phyloP scores from a whole-genome alignment of 805 yeast genomes.

The Metschnikowia arizonensis region DNA sequence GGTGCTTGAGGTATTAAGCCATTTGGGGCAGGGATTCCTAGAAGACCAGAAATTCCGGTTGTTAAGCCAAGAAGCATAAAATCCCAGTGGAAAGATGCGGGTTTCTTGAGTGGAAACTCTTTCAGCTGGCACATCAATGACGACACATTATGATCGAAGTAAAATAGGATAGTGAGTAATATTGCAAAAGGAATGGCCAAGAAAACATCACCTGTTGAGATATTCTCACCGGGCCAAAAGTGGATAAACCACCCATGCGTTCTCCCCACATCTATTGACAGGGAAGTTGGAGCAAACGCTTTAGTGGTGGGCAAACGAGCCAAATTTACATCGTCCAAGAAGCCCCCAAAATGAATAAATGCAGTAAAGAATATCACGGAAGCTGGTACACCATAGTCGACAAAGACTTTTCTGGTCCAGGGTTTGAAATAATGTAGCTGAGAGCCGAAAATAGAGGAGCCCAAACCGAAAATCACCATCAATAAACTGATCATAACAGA shows the following conservation, averaged over 20 bases:
- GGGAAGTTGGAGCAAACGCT: constrained; percentile 69
- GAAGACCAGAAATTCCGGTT: constrained; percentile 80
- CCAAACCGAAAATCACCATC: constrained; percentile 77
- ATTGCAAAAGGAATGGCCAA: constrained; percentile 92
- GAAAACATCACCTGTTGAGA: constrained; percentile 71
- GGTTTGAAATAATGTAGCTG: constrained; percentile 59
- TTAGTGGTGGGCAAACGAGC: constrained; percentile 63
- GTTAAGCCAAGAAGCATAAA: constrained; percentile 77
- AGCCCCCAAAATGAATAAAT: constrained; percentile 87
- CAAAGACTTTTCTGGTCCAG: constrained; percentile 60
- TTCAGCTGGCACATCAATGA: constrained; percentile 87
- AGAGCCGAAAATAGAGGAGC: constrained; percentile 53
- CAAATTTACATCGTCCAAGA: constrained; percentile 52
- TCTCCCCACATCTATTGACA: constrained; percentile 26
- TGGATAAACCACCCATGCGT: constrained; percentile 72
- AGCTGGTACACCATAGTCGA: constrained; percentile 83
- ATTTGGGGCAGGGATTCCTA: constrained; percentile 95
- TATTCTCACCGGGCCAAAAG: constrained; percentile 57
- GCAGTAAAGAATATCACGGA: constrained; percentile 89
- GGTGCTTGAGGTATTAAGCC: constrained; percentile 98
- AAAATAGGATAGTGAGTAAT: constrained; percentile 76
- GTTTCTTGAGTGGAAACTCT: constrained; percentile 76
- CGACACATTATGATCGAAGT: constrained; percentile 94
- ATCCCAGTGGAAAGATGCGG: constrained; percentile 92
- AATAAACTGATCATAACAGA: constrained; percentile 68